These are phyloP conservation scores for Asterophora lycoperdoides DNA, from an alignment of 768 basidiomycete species.

Conservation along the genomic window DNA sequence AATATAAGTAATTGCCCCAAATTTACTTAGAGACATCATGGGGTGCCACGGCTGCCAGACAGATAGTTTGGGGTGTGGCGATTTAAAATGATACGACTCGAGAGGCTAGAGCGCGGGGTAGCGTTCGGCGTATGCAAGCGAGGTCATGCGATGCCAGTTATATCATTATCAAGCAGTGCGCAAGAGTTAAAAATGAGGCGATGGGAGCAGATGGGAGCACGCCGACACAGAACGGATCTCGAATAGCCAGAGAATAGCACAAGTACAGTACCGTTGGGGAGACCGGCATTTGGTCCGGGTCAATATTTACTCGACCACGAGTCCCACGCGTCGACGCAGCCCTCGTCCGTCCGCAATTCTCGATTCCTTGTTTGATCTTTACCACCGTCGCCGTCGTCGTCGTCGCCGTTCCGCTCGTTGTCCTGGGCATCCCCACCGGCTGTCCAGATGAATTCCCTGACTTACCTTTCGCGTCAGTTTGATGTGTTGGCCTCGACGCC, in stretches of 20 bases:
- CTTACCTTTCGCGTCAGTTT: constrained; percentile 77
- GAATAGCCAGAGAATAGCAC: not conserved
- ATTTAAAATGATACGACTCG: not conserved
- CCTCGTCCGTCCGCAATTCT: constrained; percentile 1
- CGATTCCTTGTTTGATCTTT: constrained; percentile 9
- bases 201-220: too few species aligned
- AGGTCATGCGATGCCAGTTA: not conserved
- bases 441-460: constrained; percentile 71
- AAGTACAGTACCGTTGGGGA: constrained; percentile 14
- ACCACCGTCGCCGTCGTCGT: not conserved
- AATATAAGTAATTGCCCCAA: not conserved
- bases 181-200: too few species aligned
- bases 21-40: not conserved
- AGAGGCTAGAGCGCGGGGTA: not conserved
- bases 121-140: not conserved
- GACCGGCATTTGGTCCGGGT: not conserved
- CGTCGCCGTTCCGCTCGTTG: not conserved
- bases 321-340: constrained; percentile 14
- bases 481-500: constrained; percentile 67
- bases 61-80: constrained; percentile 1
- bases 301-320: constrained; percentile 9
- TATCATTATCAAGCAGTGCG: not conserved
- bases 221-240: constrained; percentile 9
- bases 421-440: constrained; percentile 4
- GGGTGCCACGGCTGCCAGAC: not conserved